These are phyloP conservation scores for Cystobasidium slooffiae DNA, from an alignment of 1,284 basidiomycete species.

Conservation along the genomic window DNA sequence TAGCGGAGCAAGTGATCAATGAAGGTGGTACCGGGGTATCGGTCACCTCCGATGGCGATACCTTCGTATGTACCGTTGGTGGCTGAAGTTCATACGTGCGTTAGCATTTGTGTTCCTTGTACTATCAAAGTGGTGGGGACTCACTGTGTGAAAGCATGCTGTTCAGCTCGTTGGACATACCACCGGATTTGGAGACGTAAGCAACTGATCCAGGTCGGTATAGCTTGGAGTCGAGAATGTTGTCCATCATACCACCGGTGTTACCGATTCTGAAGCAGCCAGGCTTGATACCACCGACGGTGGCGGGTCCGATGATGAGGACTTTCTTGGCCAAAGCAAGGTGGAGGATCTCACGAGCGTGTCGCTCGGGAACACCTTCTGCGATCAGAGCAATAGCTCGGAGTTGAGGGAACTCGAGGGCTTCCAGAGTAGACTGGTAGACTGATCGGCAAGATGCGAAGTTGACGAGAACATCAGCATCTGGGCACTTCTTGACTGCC, in stretches of 20 bases:
- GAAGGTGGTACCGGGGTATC: constrained; percentile 97
- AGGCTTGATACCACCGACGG: constrained; percentile 99
- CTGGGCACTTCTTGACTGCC: constrained; percentile 91
- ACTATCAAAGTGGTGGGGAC: not conserved
- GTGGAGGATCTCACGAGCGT: constrained; percentile 94
- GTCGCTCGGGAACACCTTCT: constrained; percentile 97
- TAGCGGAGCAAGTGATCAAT: constrained; percentile 98
- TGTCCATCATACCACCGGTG: constrained; percentile 99
- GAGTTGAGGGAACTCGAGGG: constrained; percentile 71
- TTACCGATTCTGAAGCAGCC: constrained; percentile 99
- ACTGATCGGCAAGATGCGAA: constrained; percentile 94
- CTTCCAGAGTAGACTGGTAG: constrained; percentile 92
- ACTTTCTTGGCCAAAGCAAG: constrained; percentile 83
- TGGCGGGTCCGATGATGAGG: constrained; percentile 96
- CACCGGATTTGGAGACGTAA: constrained; percentile 99
- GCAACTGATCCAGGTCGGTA: constrained; percentile 97
- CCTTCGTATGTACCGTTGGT: constrained; percentile 99
- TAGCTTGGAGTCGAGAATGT: constrained; percentile 97
- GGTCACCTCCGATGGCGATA: constrained; percentile 99
- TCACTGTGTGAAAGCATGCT: constrained; percentile 86
- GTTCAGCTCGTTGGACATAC: constrained; percentile 99
- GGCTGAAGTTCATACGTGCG: constrained; percentile 58
- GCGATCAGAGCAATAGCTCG: constrained; percentile 92
- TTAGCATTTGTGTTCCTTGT: not conserved
- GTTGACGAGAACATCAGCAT: constrained; percentile 98